Conservation (phyloP, 169 alveolate genomes). For the Nephromyces sp. region DNA sequence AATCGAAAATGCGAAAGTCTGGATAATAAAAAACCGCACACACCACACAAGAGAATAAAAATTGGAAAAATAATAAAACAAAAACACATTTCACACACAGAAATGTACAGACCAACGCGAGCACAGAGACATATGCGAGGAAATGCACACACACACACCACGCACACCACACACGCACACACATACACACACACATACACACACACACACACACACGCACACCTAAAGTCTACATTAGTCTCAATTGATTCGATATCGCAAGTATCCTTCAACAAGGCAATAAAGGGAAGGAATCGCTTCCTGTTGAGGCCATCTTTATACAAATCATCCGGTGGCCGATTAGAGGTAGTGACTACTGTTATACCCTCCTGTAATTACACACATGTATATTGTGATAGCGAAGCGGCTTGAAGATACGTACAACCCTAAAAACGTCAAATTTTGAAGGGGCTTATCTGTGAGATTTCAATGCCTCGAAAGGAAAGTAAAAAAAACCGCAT, state of each 20-base stretch:
- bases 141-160: too few relatives aligned
- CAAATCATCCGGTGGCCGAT: constrained; percentile 74
- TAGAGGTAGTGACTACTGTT: constrained; percentile 60
- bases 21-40: neutral
- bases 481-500: neutral
- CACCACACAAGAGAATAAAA: too few relatives aligned
- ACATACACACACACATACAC: neutral
- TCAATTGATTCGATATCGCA: constrained; percentile 23
- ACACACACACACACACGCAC: neutral
- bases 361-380: constrained; percentile 42
- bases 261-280: constrained; percentile 17
- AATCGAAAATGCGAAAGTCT: neutral
- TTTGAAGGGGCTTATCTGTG: neutral
- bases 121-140: too few relatives aligned
- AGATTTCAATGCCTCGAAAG: neutral
- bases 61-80: neutral
- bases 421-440: neutral
- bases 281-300: constrained; percentile 64
- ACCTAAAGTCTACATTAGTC: constrained; percentile 28
- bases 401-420: too few relatives aligned
- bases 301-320: constrained; percentile 69
- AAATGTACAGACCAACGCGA: too few relatives aligned
- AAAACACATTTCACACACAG: too few relatives aligned
- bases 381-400: too few relatives aligned
- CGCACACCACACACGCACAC: too few relatives aligned